Base-by-base conservation (phyloP, 805 yeast species). In the Pichia occidentalis region DNA sequence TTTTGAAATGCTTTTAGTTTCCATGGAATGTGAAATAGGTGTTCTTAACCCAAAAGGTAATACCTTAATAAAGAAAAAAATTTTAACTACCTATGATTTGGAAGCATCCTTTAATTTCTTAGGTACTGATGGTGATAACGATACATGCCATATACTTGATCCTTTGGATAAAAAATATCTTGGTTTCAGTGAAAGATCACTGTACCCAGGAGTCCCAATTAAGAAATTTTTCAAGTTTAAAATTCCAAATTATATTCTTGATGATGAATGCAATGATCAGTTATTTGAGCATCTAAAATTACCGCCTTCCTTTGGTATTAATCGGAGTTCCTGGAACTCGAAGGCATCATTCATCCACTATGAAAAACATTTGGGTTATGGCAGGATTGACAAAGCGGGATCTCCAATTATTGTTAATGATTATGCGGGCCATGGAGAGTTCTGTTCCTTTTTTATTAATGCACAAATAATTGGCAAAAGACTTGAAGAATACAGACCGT, bases 1-100 rank as follows among this genome's bases (percentile, higher is more conserved):
- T 2, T 80, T 79, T 50, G 80, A 78, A 45, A 74, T 75, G 76
- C 73, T 79, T 49, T 65, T 72, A 40, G 70, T 75, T 7, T 61
- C 76, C 4, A 59, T 77, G 29, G 82, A 77, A 49, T 81, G 81
- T 1, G 55, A 52, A 14, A 51, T 61, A 16, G 60, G 37, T 14
- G 31, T 38, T 7, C 17, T 12, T 12, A 14, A 38, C 13, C 24
- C 34, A 11, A 19, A 29, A 12, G 25, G 12, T 2, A 20, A 13
- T 4, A 3, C n/a, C 11, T 19, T 17, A n/a, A n/a, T 11, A 10
- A 27, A 30, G 31, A 38, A 19, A 12, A 33, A 18, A 19, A 24
- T 38, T n/a, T 7, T 38, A 2, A 23, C 30, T 7, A 24, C 29
- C 20, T 28, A 38, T 24, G 42, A 38, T 34, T 27, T 38, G 10